Evolutionary conservation across 768 basidiomycete species (phyloP).

Genomic region (Termitomyces sp.): DNA sequence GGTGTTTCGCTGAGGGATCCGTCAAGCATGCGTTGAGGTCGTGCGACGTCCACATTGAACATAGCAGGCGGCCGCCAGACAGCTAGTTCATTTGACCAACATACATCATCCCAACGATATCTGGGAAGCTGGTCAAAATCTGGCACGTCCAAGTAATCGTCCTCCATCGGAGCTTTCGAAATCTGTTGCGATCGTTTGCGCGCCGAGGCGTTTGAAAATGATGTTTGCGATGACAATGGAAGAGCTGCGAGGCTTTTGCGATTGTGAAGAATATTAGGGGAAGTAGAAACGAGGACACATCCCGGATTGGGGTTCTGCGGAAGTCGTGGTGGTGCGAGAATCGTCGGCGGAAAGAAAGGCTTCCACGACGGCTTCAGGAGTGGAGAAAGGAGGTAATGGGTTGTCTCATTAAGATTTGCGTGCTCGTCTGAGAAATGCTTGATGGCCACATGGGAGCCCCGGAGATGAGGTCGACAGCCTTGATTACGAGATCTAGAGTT

Average conservation of each 20-base stretch:
- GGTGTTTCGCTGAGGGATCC: slow-evolving; percentile 7
- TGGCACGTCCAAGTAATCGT: slow-evolving; percentile 11
- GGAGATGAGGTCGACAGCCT: slow-evolving; percentile 10
- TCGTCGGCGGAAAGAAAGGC: slow-evolving; percentile 12
- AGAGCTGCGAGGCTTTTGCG: not conserved
- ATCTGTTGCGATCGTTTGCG: slow-evolving; percentile 13
- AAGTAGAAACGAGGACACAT: slow-evolving; percentile 10
- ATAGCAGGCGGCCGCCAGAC: slow-evolving; percentile 11
- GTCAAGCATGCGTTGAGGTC: slow-evolving; percentile 12
- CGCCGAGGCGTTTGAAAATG: slow-evolving; percentile 6
- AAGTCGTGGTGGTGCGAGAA: slow-evolving; percentile 6
- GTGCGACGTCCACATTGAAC: slow-evolving; percentile 15
- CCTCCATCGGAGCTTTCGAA: not conserved
- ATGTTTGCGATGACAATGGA: not conserved
- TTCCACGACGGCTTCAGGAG: slow-evolving; percentile 13
- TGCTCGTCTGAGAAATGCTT: slow-evolving; percentile 16
- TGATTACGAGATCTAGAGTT: not conserved
- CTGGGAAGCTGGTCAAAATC: slow-evolving; percentile 13
- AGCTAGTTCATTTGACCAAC: slow-evolving; percentile 7
- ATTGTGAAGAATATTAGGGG: not conserved
- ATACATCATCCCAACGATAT: not conserved
- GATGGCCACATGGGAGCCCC: not conserved
- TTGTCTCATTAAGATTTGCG: slow-evolving; percentile 6
- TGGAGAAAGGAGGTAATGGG: slow-evolving; percentile 9
- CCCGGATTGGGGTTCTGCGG: slow-evolving; percentile 9